A percentile compares a stretch with the other conserved stretches of the same genome.
phyloP scores from a whole-genome alignment of 176 grass and related monocot species.

The Triticum dicoccoides region DNA sequence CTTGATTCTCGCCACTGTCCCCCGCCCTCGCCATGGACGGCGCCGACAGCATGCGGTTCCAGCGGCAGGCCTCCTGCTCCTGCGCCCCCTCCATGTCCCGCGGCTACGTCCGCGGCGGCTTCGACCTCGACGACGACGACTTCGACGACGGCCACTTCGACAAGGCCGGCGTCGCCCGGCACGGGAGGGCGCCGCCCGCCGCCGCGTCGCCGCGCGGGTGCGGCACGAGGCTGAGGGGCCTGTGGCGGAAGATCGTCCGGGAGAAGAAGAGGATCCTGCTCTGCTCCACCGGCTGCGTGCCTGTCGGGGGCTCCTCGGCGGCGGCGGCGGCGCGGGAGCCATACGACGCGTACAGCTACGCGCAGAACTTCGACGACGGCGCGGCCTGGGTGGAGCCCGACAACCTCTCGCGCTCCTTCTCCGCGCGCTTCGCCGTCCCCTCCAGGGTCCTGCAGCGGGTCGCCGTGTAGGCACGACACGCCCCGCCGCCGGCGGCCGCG shows the following conservation, averaged over 20 bases:
- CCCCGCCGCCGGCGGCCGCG: neutral
- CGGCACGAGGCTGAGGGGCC: conserved; percentile 35
- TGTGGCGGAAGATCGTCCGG: conserved; percentile 68
- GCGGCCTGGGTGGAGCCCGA: conserved; percentile 75
- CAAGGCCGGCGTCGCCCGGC: neutral
- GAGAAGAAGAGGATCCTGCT: conserved; percentile 66
- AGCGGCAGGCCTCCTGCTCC: conserved; percentile 62
- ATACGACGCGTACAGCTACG: conserved; percentile 79
- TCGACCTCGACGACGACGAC: conserved; percentile 28
- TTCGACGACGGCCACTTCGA: conserved; percentile 4
- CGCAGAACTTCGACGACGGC: conserved; percentile 95
- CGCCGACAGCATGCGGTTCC: conserved; percentile 51
- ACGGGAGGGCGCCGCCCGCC: neutral
- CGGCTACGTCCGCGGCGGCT: conserved; percentile 42
- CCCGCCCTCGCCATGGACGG: conserved; percentile 41
- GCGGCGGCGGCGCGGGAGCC: conserved; percentile 39
- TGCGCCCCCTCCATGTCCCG: conserved; percentile 51
- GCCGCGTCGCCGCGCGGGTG: neutral
- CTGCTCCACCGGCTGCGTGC: conserved; percentile 51
- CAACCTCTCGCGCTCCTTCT: conserved; percentile 85
- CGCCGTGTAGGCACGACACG: conserved; percentile 16
- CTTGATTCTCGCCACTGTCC: neutral
- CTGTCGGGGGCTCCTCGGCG: neutral
- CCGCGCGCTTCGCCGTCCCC: conserved; percentile 73
- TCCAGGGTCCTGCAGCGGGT: conserved; percentile 51